Base-by-base conservation (phyloP, 1,284 basidiomycete genomes). In the Leucoagaricus sp. region DNA sequence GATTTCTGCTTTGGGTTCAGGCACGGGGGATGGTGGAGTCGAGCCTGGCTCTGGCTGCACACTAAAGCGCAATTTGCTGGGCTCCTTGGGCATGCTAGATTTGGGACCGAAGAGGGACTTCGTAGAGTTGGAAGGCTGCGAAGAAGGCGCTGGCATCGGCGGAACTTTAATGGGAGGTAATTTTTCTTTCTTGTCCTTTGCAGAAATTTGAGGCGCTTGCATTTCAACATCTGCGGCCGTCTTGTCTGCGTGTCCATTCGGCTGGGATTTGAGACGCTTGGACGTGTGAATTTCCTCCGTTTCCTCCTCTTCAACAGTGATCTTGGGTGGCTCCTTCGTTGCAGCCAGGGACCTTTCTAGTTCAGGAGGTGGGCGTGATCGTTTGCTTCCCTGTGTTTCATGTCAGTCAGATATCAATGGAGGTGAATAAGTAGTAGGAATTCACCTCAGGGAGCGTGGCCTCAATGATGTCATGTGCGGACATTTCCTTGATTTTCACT, bases 61-160 rank as follows among this genome's bases (percentile, higher is more conserved):
- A 63, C 85, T 87, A 60, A 77, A 85, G 28, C 88, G 80, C 49
- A 90, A 74, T 65, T 89, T 89, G 58, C 88, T 89, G 0, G 87
- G 87, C 47, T 86, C 85, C 64, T 83, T 86, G 0, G 87, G 87
- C 19, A 77, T 69, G 15, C 64, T 68, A 4, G 69, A 55, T 55
- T 77, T 76, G 42, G 68, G 76, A 19, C 63, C 65, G 40, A 69
- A 58, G 21, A 61, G 55, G 10, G 55, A 8, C 36, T 63, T 59
- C 4, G 63, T 56, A 40, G 58, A 48, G 49, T 53, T 55, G 36
- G 59, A 51, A 75, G 63, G 61, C 76, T 78, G 15, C 69, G 64
- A 7, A 75, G 74, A 34, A 60, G 68, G 34, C 67, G 66, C 53
- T 62, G 50, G 48, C 36, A 58, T 47, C 19, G 45, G 45, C 44